Evolutionary conservation across 2,329 filamentous ascomycete species (phyloP).

Genomic region (Aspergillus piperis): DNA sequence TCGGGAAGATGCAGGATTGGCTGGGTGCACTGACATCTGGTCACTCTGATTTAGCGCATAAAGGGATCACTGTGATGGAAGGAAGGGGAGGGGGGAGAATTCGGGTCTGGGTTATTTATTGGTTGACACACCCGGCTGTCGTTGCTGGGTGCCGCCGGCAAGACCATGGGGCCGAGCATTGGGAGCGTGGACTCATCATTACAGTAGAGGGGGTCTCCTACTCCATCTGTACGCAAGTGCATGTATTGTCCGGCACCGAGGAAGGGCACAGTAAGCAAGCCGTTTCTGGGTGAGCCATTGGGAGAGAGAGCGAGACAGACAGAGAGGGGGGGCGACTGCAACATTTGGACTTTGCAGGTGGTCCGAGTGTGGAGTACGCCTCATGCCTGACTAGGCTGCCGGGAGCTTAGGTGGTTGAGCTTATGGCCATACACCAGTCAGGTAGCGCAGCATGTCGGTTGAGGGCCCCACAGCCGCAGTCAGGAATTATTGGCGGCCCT

Average conservation of each 20-base stretch:
- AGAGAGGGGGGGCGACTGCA: slow-evolving; percentile 16
- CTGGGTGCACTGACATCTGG: slow-evolving; percentile 17
- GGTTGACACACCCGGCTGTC: slow-evolving; percentile 16
- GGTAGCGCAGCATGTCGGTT: slow-evolving; percentile 18
- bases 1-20: slow-evolving; percentile 21
- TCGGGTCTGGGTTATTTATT: slow-evolving; percentile 8
- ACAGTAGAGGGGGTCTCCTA: slow-evolving; percentile 17
- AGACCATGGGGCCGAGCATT: slow-evolving; percentile 10
- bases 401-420: slow-evolving; percentile 31
- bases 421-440: slow-evolving; percentile 27
- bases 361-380: slow-evolving; percentile 23
- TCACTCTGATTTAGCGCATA: slow-evolving; percentile 12
- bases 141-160: slow-evolving; percentile 11
- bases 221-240: slow-evolving; percentile 23
- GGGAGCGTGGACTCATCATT: slow-evolving; percentile 12
- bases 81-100: slow-evolving; percentile 4
- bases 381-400: slow-evolving; percentile 28
- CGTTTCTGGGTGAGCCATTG: slow-evolving; percentile 10
- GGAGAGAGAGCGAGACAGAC: background rate
- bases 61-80: slow-evolving; percentile 2
- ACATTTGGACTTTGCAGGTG: slow-evolving; percentile 22
- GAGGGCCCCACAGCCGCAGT: slow-evolving; percentile 19
- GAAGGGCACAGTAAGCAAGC: slow-evolving; percentile 12
- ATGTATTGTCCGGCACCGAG: slow-evolving; percentile 19
- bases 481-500: slow-evolving; percentile 23